Evolutionary conservation across 2,329 filamentous ascomycete genomes (phyloP), one percentile per base, ranked within the genome.

Genomic region (Ophiocordyceps camponoti-floridani): DNA sequence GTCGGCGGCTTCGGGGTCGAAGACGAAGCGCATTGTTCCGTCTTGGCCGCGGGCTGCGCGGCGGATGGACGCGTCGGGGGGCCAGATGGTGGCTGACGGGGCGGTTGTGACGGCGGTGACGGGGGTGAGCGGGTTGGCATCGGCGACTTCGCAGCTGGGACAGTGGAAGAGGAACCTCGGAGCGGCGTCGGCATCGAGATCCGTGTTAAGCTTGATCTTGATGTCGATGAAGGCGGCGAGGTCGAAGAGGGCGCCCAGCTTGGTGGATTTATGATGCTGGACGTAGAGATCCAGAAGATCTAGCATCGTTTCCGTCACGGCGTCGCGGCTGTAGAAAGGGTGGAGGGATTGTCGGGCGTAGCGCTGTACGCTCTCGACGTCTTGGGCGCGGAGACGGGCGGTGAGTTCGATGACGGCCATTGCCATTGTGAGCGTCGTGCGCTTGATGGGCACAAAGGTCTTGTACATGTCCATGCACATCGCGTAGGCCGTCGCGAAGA

Each of bases 271-370:
- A 45, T 77, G 76, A 57, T 93, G 82, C 56, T 94, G 84, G 0
- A 86, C 91, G 61, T 95, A 96, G 3, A 96, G 73, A 56, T 98
- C 89, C 26, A 96, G 72, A 0, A 95, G 70, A 56, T 96, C 91
- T 37, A 95, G 76, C 54, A 94, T 75, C 0, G 85, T 89, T 69
- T 96, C 89, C 65, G 72, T 59, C 27, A 75, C 64, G 48, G 67
- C 67, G 9, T 63, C 62, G 28, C 71, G 61, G 10, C 58, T 62
- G 37, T 69, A 69, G 35, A 37, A 7, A n/a, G 13, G 6, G 35
- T 10, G 68, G 52, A 56, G 12, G 28, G 12, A 9, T 30, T 2
- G 4, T 9, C 28, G 28, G 23, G 3, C 28, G 28, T 10, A 30
- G 28, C 28, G 28, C 12, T 61, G 48, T 61, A 75, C 63, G 26